These are phyloP conservation scores for Mentha longifolia DNA, from an alignment of 257 asterid genomes.

Conservation along the genomic window DNA sequence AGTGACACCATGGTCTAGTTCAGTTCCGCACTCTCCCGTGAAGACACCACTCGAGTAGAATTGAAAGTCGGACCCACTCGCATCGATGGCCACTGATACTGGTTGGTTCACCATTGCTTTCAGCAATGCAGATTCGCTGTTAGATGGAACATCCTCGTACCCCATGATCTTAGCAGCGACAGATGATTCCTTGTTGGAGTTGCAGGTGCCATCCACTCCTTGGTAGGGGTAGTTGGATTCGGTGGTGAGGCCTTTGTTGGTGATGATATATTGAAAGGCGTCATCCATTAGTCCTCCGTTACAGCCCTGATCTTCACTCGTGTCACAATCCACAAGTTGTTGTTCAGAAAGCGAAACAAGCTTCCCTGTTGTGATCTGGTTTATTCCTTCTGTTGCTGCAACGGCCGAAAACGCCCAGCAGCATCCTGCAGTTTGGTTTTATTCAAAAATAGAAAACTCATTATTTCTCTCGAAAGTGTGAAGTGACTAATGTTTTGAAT, in stretches of 20 bases:
- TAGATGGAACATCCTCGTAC: conserved; percentile 26
- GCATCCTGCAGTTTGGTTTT: conserved; percentile 9
- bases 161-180: conserved; percentile 26
- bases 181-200: conserved; percentile 23
- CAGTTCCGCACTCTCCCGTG: conserved; percentile 45
- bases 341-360: conserved; percentile 14
- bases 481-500: too few species aligned
- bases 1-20: conserved; percentile 48
- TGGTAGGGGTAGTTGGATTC: conserved; percentile 26
- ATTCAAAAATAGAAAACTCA: too few species aligned
- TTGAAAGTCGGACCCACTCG: conserved; percentile 36
- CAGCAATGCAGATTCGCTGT: conserved; percentile 19
- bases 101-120: conserved; percentile 33
- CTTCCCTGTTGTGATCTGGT: neutral
- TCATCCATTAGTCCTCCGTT: conserved; percentile 20
- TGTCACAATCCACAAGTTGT: conserved; percentile 29
- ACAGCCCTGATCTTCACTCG: conserved; percentile 20
- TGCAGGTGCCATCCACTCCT: conserved; percentile 23
- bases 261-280: conserved; percentile 20
- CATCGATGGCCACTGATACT: conserved; percentile 44
- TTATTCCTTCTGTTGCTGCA: conserved; percentile 25
- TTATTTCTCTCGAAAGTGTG: too few species aligned
- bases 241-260: conserved; percentile 25
- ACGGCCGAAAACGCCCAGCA: conserved; percentile 15
- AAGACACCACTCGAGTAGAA: conserved; percentile 45